Base-by-base conservation (phyloP, 257 asterid genomes). In the Fraxinus pennsylvanica region DNA sequence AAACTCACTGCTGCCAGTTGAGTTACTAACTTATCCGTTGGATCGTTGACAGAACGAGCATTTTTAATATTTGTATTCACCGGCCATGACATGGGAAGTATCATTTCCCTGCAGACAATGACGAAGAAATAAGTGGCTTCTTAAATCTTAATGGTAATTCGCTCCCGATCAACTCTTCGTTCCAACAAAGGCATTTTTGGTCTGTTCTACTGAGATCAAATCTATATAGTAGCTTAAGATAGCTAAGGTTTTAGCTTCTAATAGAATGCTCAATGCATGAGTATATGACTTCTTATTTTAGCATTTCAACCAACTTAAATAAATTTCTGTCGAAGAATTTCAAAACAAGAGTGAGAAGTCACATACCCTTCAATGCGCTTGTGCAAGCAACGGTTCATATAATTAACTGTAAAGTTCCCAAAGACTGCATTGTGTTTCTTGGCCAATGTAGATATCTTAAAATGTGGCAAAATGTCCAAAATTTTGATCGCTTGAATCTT, bases 401-500 rank as follows among this genome's bases (percentile, higher is more conserved):
- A 81, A 67, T 81, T 75, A 67, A 76, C 12, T 0, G 87, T 81
- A 83, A 82, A 82, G 76, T 79, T 66, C 5, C 80, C 87, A 17
- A 79, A 66, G 32, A 59, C 27, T 19, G 12, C 19, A 3, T 79
- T 78, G n/a, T 79, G 74, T 63, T 68, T 68, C 71, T 70, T 41
- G 6, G 52, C 84, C 57, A 89, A 29, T 13, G 77, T 59, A 10
- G 76, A 79, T 19, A 88, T 76, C 82, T 88, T 72, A 0, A 80
- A 71, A 43, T 0, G 10, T 45, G 83, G 84, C 72, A 85, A 35
- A 19, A 92, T 70, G 75, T 85, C 91, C 88, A 85, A 86, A 21
- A 92, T 78, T 72, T 81, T 84, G 29, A 89, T 76, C 3, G 81
- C 89, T 80, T 86, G 90, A 2, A 74, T 72, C 3, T 80, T 78